Conservation (phyloP, 192 early-diverging fungal species). For the Endogone sp. region DNA sequence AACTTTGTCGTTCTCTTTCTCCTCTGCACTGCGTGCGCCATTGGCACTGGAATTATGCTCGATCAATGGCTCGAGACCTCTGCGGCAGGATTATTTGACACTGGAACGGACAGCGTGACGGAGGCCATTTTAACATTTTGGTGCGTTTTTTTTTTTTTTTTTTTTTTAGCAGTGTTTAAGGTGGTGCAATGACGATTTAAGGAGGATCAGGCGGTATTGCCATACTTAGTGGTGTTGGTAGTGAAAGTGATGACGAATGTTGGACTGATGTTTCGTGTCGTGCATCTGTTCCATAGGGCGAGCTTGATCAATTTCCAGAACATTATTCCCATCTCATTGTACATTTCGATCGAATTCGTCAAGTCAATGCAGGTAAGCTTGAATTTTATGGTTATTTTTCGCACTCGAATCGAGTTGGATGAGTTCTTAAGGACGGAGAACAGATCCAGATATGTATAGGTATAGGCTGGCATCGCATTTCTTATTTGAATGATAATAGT, state of each 20-base stretch:
- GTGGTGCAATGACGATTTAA: too few species aligned
- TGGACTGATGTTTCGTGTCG: too few species aligned
- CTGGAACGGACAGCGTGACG: constrained; percentile 9
- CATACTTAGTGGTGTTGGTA: too few species aligned
- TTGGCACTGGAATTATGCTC: constrained; percentile 40
- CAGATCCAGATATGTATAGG: background rate
- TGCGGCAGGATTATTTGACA: constrained; percentile 9
- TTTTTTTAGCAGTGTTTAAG: too few species aligned
- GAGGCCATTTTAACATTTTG: constrained; percentile 29
- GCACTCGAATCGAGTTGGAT: background rate
- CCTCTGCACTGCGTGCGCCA: constrained; percentile 46
- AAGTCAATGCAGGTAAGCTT: constrained; percentile 73
- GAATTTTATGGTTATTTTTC: background rate
- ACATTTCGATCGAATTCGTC: constrained; percentile 90
- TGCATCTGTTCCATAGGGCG: constrained; percentile 51
- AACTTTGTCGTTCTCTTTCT: constrained; percentile 52
- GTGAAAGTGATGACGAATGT: too few species aligned
- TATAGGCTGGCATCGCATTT: constrained; percentile 1
- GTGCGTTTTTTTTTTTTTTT: constrained; percentile 23
- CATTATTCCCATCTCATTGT: constrained; percentile 94
- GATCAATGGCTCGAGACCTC: background rate
- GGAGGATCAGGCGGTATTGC: too few species aligned
- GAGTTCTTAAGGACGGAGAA: background rate
- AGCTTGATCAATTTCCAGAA: constrained; percentile 93
- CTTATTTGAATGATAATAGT: background rate